Evolutionary conservation across 2,329 filamentous ascomycete genomes (phyloP).

Genomic region (Raffaelea albimanens): DNA sequence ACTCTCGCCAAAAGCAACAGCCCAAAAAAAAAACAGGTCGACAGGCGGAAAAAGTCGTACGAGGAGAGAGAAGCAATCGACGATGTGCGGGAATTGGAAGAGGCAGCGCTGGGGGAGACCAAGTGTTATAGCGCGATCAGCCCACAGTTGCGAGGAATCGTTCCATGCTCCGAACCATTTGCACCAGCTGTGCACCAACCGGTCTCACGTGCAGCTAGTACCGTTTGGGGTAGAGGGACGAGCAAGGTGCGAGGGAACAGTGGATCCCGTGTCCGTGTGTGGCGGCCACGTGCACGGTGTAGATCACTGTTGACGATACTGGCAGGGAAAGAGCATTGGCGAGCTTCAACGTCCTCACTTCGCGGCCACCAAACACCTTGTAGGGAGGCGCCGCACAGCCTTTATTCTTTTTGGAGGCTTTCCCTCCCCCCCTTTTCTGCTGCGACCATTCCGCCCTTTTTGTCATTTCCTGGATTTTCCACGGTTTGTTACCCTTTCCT

Average conservation of each 20-base stretch:
- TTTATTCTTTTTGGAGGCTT: not conserved
- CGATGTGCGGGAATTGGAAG: slow-evolving; percentile 5
- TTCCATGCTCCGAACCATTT: slow-evolving; percentile 7
- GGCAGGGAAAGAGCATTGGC: too few relatives aligned
- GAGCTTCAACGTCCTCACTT: not conserved
- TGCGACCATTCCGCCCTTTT: not conserved
- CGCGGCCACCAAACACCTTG: not conserved
- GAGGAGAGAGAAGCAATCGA: slow-evolving; percentile 5
- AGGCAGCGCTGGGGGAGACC: slow-evolving; percentile 2
- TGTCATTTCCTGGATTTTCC: not conserved
- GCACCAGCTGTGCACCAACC: not conserved
- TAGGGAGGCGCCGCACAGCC: not conserved
- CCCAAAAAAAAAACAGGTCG: not conserved
- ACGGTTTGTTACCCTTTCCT: not conserved
- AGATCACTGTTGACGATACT: too few relatives aligned
- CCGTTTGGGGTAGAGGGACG: not conserved
- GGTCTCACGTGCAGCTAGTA: slow-evolving; percentile 3
- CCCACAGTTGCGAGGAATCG: slow-evolving; percentile 13
- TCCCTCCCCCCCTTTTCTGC: not conserved
- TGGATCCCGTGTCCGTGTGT: not conserved
- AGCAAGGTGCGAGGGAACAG: not conserved
- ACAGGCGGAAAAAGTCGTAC: slow-evolving; percentile 8
- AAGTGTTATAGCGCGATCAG: slow-evolving; percentile 12
- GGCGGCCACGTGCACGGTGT: not conserved
- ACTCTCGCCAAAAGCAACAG: not conserved